Percentiles rank a stretch among this genome's conserved stretches.
These are phyloP conservation scores for Tuber indicum DNA, from an alignment of 495 filamentous ascomycete genomes.

Conservation along the genomic window DNA sequence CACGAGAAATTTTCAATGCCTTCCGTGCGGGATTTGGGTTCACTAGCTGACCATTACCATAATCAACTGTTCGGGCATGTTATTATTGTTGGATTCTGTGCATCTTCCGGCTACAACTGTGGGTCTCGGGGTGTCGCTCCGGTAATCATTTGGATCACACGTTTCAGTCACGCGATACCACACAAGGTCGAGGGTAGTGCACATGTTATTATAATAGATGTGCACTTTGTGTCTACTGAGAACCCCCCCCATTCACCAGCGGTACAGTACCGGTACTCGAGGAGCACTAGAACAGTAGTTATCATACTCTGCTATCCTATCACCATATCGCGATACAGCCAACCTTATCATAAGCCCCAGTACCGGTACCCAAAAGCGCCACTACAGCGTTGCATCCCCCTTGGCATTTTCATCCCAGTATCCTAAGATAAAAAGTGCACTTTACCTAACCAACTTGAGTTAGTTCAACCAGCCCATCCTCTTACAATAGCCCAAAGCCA, in stretches of 20 bases:
- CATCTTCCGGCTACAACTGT: background rate
- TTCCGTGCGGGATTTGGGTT: background rate
- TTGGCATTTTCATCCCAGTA: background rate
- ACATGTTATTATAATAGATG: background rate
- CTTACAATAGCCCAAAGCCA: background rate
- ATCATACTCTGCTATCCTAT: background rate
- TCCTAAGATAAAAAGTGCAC: background rate
- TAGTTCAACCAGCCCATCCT: background rate
- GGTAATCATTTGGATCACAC: conserved; percentile 2
- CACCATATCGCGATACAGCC: too few relatives aligned
- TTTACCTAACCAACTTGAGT: background rate
- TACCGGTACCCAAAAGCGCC: background rate
- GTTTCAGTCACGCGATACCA: background rate
- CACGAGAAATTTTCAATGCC: background rate
- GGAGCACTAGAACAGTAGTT: background rate
- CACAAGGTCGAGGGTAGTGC: background rate
- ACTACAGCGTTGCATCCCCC: background rate
- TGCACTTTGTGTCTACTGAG: background rate
- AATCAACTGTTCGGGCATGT: background rate
- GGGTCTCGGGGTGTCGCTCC: background rate
- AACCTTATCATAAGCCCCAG: background rate
- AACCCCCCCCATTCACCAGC: background rate
- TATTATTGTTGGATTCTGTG: too few relatives aligned
- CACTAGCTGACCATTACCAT: background rate
- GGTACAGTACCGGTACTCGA: background rate